phyloP scores from a whole-genome alignment of 169 alveolate genomes.

The Plasmodium sp. region DNA sequence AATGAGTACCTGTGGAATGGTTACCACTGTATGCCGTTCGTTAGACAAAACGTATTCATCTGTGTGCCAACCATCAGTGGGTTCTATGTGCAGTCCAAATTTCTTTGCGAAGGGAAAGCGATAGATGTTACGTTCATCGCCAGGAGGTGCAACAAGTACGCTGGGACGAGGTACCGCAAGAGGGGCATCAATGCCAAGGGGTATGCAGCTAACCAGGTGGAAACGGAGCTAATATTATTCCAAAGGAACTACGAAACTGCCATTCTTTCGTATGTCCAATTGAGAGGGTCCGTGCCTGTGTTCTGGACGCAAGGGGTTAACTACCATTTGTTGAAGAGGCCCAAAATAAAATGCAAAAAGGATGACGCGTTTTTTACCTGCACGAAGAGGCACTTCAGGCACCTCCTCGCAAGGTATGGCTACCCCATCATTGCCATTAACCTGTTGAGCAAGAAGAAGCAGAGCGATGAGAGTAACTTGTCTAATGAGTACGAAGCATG shows the following conservation, averaged over 20 bases:
- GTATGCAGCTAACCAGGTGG: constrained; percentile 94
- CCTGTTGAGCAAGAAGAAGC: constrained; percentile 77
- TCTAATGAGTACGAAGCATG: constrained; percentile 67
- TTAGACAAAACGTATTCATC: constrained; percentile 12
- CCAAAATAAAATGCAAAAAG: constrained; percentile 83
- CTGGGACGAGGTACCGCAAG: constrained; percentile 95
- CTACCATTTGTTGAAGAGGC: constrained; percentile 77
- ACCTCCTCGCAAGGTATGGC: constrained; percentile 75
- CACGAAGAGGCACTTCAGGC: constrained; percentile 61
- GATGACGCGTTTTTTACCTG: constrained; percentile 87
- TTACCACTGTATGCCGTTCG: constrained; percentile 65
- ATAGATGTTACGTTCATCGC: constrained; percentile 86
- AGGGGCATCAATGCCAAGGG: constrained; percentile 94
- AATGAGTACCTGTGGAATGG: constrained; percentile 78
- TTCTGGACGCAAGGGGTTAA: constrained; percentile 91
- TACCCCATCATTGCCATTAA: constrained; percentile 78
- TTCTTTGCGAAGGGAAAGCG: constrained; percentile 72
- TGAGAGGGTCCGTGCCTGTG: constrained; percentile 97
- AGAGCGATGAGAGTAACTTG: constrained; percentile 76
- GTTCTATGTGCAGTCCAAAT: constrained; percentile 72
- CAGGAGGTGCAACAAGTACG: constrained; percentile 93
- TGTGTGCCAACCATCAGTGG: constrained; percentile 80
- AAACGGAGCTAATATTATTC: constrained; percentile 94
- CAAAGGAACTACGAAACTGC: constrained; percentile 78
- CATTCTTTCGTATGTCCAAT: constrained; percentile 91